Conservation (phyloP, 2,329 filamentous ascomycete species). For the Colletotrichum sp. region DNA sequence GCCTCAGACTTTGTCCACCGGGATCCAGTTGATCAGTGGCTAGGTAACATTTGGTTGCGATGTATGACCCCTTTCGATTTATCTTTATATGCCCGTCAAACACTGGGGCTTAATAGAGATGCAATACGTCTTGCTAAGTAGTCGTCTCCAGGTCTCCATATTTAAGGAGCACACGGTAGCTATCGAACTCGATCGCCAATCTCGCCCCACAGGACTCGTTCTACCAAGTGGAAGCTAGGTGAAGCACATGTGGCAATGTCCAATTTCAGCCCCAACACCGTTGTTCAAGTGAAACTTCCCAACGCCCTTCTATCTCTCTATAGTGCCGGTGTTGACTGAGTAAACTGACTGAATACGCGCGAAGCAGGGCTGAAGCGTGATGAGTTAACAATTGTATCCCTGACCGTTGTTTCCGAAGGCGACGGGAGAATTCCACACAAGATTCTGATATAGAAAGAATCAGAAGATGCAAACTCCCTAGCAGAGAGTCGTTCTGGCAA, state of each 20-base stretch:
- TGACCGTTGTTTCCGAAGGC: not conserved
- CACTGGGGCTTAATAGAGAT: not conserved
- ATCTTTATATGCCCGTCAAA: not conserved
- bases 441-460: not conserved
- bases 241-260: not conserved
- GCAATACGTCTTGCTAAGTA: not conserved
- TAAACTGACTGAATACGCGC: not conserved
- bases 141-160: not conserved
- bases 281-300: not conserved
- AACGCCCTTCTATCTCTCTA: not conserved
- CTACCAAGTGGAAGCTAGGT: fast-evolving
- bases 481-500: too few species aligned
- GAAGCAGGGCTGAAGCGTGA: not conserved
- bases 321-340: not conserved
- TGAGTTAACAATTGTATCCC: fast-evolving
- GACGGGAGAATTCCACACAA: fast-evolving
- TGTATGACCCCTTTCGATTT: too few species aligned
- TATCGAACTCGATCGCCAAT: not conserved
- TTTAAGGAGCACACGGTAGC: not conserved
- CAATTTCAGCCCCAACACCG: not conserved
- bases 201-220: too few species aligned
- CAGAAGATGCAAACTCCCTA: too few species aligned
- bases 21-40: too few species aligned
- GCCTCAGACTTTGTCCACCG: too few species aligned
- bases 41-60: too few species aligned